Base-by-base conservation (phyloP, 2,329 filamentous ascomycete species). In the Exophiala viscosa region DNA sequence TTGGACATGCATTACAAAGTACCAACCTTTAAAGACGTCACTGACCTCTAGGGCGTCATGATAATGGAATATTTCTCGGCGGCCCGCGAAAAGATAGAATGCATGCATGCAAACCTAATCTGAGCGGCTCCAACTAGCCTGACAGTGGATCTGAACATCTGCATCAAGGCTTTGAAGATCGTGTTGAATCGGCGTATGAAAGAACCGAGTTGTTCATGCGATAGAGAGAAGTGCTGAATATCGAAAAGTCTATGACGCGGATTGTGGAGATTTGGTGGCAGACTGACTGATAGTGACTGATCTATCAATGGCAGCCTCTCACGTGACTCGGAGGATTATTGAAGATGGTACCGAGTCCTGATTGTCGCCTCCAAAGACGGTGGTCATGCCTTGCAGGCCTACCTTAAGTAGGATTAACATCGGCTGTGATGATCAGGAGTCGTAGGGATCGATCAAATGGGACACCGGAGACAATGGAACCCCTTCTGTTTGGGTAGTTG, bases 291-390 rank as follows among this genome's bases (percentile, higher is more conserved):
- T n/a, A n/a, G 3, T 13, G 20, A n/a, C 28, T 11, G 20, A 11
- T 14, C 20, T 9, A n/a, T n/a, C 8, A 13, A n/a, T 23, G n/a
- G 8, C 20, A 42, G 18, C 40, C 18, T 42, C 14, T 17, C 40
- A 42, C 40, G 40, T 42, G 40, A 42, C 18, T 42, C 40, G 40
- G 40, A 31, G 40, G n/a, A n/a, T 28, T 23, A 23, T n/a, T 20
- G 17, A 13, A 28, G 23, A 28, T 42, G 40, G 4, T 13, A 14
- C 40, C 40, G 40, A 42, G 40, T 42, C 8, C 8, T 39, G 18
- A n/a, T 15, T 3, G 23, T 28, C 23, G 23, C 23, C 23, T 5
- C 23, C 5, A 28, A 28, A 2, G 23, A 4, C 23, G 5, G 23
- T 28, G 23, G 23, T 28, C 23, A 4, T 28, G 8, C 8, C 23